Conservation (phyloP, 495 filamentous ascomycete genomes). For the Lasiosphaeriaceae sp. region DNA sequence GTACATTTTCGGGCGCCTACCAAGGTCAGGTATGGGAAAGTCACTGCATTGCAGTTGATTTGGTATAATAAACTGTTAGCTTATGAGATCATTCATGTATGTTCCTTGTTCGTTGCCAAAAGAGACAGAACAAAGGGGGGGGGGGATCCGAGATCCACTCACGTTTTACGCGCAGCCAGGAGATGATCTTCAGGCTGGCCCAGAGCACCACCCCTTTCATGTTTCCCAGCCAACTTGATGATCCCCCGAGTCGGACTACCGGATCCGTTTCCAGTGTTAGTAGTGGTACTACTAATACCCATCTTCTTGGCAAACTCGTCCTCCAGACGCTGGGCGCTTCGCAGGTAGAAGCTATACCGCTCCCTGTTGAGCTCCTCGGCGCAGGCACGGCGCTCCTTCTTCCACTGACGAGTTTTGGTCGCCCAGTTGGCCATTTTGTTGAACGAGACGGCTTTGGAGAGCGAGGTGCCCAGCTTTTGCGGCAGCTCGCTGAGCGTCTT, state of each 20-base stretch:
- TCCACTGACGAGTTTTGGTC: not conserved
- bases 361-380: not conserved
- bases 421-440: constrained; percentile 5
- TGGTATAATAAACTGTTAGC: too few species aligned
- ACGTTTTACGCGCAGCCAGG: constrained; percentile 6
- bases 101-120: too few species aligned
- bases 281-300: not conserved
- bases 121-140: too few species aligned
- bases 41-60: too few species aligned
- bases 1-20: too few species aligned
- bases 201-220: not conserved
- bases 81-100: too few species aligned
- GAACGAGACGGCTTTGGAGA: not conserved
- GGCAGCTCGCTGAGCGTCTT: not conserved
- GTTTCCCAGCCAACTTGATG: too few species aligned
- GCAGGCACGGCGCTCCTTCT: not conserved
- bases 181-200: not conserved
- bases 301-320: not conserved
- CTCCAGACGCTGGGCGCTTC: not conserved
- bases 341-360: not conserved
- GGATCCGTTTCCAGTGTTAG: not conserved
- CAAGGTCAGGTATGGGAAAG: too few species aligned
- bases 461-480: not conserved
- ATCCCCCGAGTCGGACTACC: too few species aligned
- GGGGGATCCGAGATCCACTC: constrained; percentile 12